phyloP scores from a whole-genome alignment of 257 asterid species.

The Gardenia jasminoides region DNA sequence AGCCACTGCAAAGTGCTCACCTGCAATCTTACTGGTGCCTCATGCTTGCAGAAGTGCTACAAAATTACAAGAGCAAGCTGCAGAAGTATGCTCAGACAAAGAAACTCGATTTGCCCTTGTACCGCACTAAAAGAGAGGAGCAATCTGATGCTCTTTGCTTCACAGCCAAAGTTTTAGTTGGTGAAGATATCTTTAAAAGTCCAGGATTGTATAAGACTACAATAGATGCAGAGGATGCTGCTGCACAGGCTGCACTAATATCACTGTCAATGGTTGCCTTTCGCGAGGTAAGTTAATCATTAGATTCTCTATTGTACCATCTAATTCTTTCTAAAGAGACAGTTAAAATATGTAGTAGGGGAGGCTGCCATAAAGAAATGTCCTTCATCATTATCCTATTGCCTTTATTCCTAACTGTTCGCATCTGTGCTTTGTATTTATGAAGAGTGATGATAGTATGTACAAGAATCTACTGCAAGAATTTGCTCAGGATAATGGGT shows the following conservation, averaged over 20 bases:
- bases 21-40: background rate
- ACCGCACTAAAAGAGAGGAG: slow-evolving; percentile 17
- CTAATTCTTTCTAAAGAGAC: background rate
- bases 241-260: slow-evolving; percentile 44
- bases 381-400: background rate
- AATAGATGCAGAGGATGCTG: slow-evolving; percentile 41
- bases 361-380: background rate
- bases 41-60: slow-evolving; percentile 3
- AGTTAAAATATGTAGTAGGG: background rate
- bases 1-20: background rate
- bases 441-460: slow-evolving; percentile 25
- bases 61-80: slow-evolving; percentile 38
- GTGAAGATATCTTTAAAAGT: slow-evolving; percentile 29
- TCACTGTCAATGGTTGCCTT: slow-evolving; percentile 29
- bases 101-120: slow-evolving; percentile 28
- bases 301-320: background rate
- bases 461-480: slow-evolving; percentile 47
- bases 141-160: slow-evolving; percentile 17
- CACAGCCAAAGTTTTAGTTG: slow-evolving; percentile 29
- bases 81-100: slow-evolving; percentile 37
- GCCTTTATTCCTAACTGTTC: background rate
- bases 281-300: slow-evolving; percentile 30
- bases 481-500: slow-evolving; percentile 30
- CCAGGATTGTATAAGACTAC: slow-evolving; percentile 21
- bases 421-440: background rate